Evolutionary conservation across 352 stramenopile species (phyloP), one percentile per base, ranked within the genome.

Genomic region (Globisporangium paroecandrum): DNA sequence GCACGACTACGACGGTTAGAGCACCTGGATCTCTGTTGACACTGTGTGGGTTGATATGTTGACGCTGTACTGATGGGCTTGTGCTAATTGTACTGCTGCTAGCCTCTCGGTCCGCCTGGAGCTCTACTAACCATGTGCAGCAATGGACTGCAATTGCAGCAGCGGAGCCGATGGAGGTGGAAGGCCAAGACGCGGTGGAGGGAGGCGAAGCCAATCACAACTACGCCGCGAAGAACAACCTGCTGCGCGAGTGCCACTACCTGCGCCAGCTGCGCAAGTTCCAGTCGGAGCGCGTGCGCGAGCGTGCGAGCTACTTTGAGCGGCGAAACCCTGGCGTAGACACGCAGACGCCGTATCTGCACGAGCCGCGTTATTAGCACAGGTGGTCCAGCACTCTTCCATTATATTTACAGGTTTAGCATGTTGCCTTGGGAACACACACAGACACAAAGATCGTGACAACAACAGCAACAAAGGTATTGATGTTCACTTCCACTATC

Each of bases 181-280:
- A 68, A 9, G 65, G 55, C 3, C 74, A 75, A 54, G 72, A 80
- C 15, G 66, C 57, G 9, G 36, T n/a, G 5, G 49, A 18, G 70
- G n/a, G 71, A 69, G 68, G 58, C 75, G 61, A 66, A 46, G 3
- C 62, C 27, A 55, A 72, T 67, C 58, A 74, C 25, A 69, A 69
- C 34, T 94, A 92, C 71, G 64, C 72, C 0, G 66, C 77, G 32
- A 79, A 78, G 38, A 94, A 94, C 65, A 64, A 77, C 4, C 76
- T 90, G 71, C 74, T 94, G 46, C 71, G 81, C 38, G 81, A 94
- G 69, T 85, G 88, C 49, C 86, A 94, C 64, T 92, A 86, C 64
- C 58, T 92, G 64, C 86, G 86, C 8, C 86, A 94, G 63, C 64
- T 91, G 62, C 82, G 86, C 54, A 83, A 80, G 64, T 93, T 90